Conservation (phyloP, 345 rosid genomes). For the Linum usitatissimum region DNA sequence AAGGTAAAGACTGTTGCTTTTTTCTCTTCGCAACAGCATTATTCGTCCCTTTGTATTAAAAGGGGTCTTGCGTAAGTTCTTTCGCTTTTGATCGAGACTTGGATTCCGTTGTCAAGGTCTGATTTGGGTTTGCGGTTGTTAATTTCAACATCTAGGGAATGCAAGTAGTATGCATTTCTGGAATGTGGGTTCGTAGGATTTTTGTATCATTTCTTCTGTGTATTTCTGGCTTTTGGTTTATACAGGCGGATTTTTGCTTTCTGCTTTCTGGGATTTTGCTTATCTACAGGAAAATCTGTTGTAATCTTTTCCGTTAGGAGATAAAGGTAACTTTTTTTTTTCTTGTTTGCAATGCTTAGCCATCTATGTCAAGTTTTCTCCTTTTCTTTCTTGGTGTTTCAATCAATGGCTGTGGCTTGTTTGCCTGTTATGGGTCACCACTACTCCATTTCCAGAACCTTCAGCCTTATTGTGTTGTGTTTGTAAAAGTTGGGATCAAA, state of each 20-base stretch:
- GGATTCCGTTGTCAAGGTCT: background rate
- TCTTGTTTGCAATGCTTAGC: slow-evolving; percentile 4
- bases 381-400: slow-evolving; percentile 1
- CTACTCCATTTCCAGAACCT: background rate
- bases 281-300: slow-evolving; percentile 1
- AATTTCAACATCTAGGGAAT: background rate
- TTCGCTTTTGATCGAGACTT: background rate
- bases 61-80: background rate
- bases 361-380: background rate
- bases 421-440: background rate
- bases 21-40: slow-evolving; percentile 23
- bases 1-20: slow-evolving; percentile 18
- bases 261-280: slow-evolving; percentile 17
- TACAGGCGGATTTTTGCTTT: slow-evolving; percentile 2
- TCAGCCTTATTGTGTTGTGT: slow-evolving; percentile 3
- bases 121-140: slow-evolving; percentile 7
- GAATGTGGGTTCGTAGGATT: background rate
- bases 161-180: background rate
- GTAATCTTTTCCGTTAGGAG: slow-evolving; percentile 14
- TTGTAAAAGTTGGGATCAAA: background rate
- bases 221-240: background rate
- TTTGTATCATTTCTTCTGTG: slow-evolving; percentile 1
- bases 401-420: slow-evolving; percentile 5
- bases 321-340: slow-evolving; percentile 8
- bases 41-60: background rate